Evolutionary conservation across 2,329 filamentous ascomycete species (phyloP).

Genomic region (Scolecobasidium constrictum): DNA sequence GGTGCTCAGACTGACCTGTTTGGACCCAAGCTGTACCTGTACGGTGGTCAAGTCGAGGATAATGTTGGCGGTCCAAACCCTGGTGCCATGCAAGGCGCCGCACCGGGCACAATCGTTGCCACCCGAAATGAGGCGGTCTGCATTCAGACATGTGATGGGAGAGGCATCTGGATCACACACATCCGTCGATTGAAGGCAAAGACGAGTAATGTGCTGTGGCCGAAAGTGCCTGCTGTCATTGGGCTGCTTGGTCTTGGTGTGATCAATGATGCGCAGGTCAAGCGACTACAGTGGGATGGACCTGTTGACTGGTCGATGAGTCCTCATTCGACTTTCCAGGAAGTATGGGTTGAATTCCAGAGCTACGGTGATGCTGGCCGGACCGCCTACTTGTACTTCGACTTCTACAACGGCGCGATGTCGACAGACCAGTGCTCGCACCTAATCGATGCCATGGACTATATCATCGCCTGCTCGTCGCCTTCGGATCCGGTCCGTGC

Average conservation of each 20-base stretch:
- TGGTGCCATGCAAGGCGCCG: conserved; percentile 7
- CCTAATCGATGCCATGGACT: conserved; percentile 26
- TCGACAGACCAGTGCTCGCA: conserved; percentile 27
- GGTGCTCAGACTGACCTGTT: conserved; percentile 28
- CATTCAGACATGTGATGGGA: conserved; percentile 27
- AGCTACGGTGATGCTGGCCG: conserved; percentile 17
- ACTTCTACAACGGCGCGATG: conserved; percentile 36
- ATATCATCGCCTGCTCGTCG: conserved; percentile 21
- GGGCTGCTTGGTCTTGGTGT: conserved; percentile 26
- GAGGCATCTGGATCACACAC: conserved; percentile 33
- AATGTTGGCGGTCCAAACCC: conserved; percentile 9
- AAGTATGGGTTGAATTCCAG: conserved; percentile 29
- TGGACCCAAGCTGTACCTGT: conserved; percentile 27
- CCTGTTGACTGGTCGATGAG: conserved; percentile 20
- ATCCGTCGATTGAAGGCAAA: conserved; percentile 26
- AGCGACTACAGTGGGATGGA: conserved; percentile 12
- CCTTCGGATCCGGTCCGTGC: conserved; percentile 20
- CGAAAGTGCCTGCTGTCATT: conserved; percentile 28
- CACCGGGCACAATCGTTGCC: conserved; percentile 22
- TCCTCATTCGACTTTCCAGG: conserved; percentile 24
- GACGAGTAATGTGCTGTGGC: conserved; percentile 27
- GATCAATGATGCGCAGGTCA: conserved; percentile 15
- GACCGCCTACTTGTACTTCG: conserved; percentile 30
- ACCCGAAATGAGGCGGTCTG: conserved; percentile 21
- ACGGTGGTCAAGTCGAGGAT: conserved; percentile 31